Evolutionary conservation across 2,329 filamentous ascomycete species (phyloP).

Genomic region (Sclerotinia glacialis): DNA sequence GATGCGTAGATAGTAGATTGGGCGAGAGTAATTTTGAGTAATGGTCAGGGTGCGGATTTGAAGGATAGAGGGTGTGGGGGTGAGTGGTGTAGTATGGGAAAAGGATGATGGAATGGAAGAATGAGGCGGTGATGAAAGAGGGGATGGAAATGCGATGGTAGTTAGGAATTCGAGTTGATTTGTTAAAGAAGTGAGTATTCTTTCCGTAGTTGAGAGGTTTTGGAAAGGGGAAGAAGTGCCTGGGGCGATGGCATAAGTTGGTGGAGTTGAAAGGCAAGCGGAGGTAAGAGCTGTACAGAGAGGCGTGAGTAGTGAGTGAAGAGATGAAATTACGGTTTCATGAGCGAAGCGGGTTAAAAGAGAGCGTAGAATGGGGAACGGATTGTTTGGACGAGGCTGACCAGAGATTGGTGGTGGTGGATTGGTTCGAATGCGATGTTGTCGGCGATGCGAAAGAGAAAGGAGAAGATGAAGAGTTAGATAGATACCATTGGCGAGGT

Average conservation of each 20-base stretch:
- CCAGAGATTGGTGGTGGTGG: slow-evolving; percentile 53
- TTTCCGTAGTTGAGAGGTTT: slow-evolving; percentile 39
- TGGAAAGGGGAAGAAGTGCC: slow-evolving; percentile 29
- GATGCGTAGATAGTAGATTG: neutral
- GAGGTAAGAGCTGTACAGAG: slow-evolving; percentile 31
- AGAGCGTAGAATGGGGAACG: slow-evolving; percentile 59
- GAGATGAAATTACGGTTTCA: slow-evolving; percentile 29
- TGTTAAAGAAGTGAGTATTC: slow-evolving; percentile 44
- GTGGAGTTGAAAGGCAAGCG: slow-evolving; percentile 32
- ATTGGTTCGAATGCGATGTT: slow-evolving; percentile 65
- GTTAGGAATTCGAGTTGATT: slow-evolving; percentile 45
- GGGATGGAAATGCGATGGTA: slow-evolving; percentile 37
- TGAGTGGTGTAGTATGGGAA: neutral
- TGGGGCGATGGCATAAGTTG: slow-evolving; percentile 32
- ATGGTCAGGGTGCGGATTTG: slow-evolving; percentile 28
- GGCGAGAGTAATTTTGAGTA: slow-evolving; percentile 31
- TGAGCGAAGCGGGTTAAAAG: slow-evolving; percentile 42
- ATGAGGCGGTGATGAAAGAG: slow-evolving; percentile 32
- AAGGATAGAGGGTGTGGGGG: slow-evolving; percentile 1
- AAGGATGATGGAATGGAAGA: slow-evolving; percentile 1
- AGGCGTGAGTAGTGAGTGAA: slow-evolving; percentile 30
- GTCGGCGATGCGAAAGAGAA: slow-evolving; percentile 73
- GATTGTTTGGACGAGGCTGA: slow-evolving; percentile 48
- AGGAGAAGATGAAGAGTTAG: slow-evolving; percentile 73
- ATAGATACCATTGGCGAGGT: slow-evolving; percentile 62